Conservation (phyloP, 495 filamentous ascomycete species). For the Neurospora tetraspora region DNA sequence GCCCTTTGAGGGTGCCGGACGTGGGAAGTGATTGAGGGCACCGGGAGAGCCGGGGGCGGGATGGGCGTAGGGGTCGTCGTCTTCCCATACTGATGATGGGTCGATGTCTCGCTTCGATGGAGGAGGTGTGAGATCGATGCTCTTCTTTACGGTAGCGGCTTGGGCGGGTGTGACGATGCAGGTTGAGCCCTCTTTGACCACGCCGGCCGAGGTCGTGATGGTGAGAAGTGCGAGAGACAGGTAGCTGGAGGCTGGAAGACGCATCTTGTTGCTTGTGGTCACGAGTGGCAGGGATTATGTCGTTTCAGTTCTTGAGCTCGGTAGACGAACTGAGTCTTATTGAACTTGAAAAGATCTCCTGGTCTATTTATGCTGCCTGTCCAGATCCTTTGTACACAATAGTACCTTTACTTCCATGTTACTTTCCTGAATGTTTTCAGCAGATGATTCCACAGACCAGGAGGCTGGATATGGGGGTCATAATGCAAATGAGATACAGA, state of each 20-base stretch:
- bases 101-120: slow-evolving; percentile 4
- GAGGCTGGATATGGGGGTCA: neutral
- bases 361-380: neutral
- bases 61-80: neutral
- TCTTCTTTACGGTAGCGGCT: neutral
- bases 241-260: neutral
- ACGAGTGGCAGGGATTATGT: neutral
- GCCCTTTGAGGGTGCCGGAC: slow-evolving; percentile 2
- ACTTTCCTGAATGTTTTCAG: neutral
- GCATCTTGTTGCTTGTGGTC: slow-evolving; percentile 1
- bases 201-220: slow-evolving; percentile 10
- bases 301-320: neutral
- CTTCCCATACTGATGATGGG: neutral
- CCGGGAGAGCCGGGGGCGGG: too few relatives aligned
- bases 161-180: slow-evolving; percentile 27
- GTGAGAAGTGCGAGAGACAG: slow-evolving; percentile 3
- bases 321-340: neutral
- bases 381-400: neutral
- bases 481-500: neutral
- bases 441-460: neutral
- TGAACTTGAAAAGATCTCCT: neutral
- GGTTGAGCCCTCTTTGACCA: slow-evolving; percentile 27
- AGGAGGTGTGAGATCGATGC: slow-evolving; percentile 13
- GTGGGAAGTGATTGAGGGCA: too few relatives aligned
- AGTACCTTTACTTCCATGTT: neutral